phyloP scores from a whole-genome alignment of 345 rosid genomes.

The Salix udensis region DNA sequence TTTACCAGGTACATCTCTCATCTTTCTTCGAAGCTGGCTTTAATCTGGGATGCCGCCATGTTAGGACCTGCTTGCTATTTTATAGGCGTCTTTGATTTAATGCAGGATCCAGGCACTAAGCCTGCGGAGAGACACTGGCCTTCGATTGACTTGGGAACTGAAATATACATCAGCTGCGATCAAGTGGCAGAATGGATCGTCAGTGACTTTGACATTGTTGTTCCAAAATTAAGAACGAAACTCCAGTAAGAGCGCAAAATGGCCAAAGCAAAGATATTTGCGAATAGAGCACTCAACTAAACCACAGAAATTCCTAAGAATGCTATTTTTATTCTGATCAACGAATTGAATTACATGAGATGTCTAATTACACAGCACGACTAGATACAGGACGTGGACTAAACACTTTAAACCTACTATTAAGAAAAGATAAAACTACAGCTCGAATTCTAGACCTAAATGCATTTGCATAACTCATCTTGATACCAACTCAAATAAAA shows the following conservation, averaged over 20 bases:
- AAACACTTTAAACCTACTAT: not conserved
- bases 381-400: not conserved
- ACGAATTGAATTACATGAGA: not conserved
- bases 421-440: not conserved
- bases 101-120: not conserved
- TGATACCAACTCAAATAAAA: not conserved
- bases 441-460: slow-evolving; percentile 44
- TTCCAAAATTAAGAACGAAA: not conserved
- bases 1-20: not conserved
- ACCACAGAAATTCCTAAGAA: not conserved
- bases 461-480: not conserved
- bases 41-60: too few relatives aligned
- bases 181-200: slow-evolving; percentile 51
- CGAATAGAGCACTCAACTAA: not conserved
- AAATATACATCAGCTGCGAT: slow-evolving; percentile 44
- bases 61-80: not conserved
- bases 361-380: not conserved
- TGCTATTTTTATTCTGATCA: not conserved
- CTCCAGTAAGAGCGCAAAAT: not conserved
- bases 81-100: not conserved
- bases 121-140: slow-evolving; percentile 46
- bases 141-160: slow-evolving; percentile 62
- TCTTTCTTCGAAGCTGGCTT: not conserved
- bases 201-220: not conserved
- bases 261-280: not conserved